phyloP scores from a whole-genome alignment of 1,284 basidiomycete species.

The Paramarasmius palmivorus region DNA sequence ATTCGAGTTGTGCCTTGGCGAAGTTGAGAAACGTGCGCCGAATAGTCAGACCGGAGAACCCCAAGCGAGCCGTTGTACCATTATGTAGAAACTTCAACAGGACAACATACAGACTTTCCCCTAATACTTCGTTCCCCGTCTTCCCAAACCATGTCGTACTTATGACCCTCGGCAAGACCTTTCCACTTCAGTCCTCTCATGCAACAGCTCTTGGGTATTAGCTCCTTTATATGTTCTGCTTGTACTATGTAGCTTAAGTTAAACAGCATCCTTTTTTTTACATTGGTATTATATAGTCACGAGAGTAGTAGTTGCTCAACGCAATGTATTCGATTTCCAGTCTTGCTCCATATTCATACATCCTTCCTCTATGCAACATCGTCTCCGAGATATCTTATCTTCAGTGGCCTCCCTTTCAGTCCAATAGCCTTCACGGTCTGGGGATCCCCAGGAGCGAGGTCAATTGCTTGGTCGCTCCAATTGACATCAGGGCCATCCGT shows the following conservation, averaged over 20 bases:
- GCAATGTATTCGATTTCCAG: not conserved
- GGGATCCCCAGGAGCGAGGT: conserved; percentile 81
- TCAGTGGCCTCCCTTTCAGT: conserved; percentile 64
- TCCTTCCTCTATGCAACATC: conserved; percentile 51
- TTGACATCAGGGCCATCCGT: conserved; percentile 67
- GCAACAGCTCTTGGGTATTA: no score
- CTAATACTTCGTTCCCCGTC: not conserved
- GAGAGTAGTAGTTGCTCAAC: no score
- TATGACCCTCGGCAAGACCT: not conserved
- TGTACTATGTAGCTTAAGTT: no score
- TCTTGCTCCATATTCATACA: not conserved
- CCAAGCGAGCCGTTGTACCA: conserved; percentile 56
- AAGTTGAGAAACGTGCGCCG: conserved; percentile 79
- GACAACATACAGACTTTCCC: not conserved
- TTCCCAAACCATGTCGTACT: conserved; percentile 5
- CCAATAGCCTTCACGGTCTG: conserved; percentile 68
- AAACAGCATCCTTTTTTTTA: no score
- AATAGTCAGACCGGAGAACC: conserved; percentile 57
- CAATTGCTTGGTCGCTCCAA: conserved; percentile 88
- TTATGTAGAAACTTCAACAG: conserved; percentile 58
- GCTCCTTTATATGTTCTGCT: no score
- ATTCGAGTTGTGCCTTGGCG: conserved; percentile 83
- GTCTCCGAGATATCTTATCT: conserved; percentile 73
- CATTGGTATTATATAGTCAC: no score
- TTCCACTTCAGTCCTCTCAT: no score